Percentiles rank a stretch among this genome's conserved stretches.
Conservation (phyloP, 2,329 filamentous ascomycete genomes). For the Talaromyces marneffei region DNA sequence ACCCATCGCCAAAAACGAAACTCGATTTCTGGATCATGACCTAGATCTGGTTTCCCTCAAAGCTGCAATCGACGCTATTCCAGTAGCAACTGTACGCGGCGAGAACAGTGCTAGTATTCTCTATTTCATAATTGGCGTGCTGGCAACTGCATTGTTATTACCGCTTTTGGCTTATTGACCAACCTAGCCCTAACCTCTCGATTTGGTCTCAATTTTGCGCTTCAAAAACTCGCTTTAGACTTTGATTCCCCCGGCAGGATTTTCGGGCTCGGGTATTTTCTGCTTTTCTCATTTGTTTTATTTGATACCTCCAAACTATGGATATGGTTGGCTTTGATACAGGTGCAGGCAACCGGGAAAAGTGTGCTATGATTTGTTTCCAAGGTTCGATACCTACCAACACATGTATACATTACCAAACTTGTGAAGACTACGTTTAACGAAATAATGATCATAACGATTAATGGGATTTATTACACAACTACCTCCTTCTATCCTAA, state of each 20-base stretch:
- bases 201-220: neutral
- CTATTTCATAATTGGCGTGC: constrained; percentile 40
- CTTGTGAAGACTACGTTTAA: neutral
- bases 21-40: constrained; percentile 48
- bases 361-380: neutral
- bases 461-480: neutral
- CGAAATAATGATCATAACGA: neutral
- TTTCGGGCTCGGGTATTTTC: neutral
- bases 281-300: neutral
- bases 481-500: too few relatives aligned
- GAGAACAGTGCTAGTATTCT: constrained; percentile 21
- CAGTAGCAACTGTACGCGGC: neutral
- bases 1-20: constrained; percentile 48
- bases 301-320: neutral
- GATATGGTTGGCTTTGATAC: neutral
- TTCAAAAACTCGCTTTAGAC: neutral
- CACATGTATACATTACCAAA: neutral
- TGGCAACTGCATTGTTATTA: constrained; percentile 50
- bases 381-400: neutral
- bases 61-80: constrained; percentile 16
- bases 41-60: constrained; percentile 41
- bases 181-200: neutral
- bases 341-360: neutral
- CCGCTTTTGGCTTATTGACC: constrained; percentile 49
- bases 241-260: neutral